Base-by-base conservation (phyloP, 2,329 filamentous ascomycete genomes). In the Scleromitrula shiraiana region DNA sequence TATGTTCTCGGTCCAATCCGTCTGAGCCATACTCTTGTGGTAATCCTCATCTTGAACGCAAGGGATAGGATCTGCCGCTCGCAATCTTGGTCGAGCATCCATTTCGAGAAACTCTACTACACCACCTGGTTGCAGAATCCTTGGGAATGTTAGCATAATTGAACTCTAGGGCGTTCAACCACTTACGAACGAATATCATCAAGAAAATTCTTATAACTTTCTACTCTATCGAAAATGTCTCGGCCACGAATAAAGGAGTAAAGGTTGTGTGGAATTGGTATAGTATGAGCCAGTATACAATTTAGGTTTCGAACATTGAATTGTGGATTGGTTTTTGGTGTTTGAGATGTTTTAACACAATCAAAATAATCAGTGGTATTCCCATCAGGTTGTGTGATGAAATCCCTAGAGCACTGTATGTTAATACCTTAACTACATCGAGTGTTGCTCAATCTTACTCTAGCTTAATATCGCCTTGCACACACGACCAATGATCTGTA, bases 61-160 rank as follows among this genome's bases (percentile, higher is more conserved):
- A 36, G 39, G 32, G 7, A 44, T 36, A 15, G 38, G 10, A 39
- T 37, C 5, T 33, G 48, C 12, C 43, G 30, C 4, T 42, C 47
- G 29, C 9, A n/a, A 26, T 22, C 61, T 56, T 15, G 60, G 61
- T 41, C 60, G 49, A 17, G 58, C 56, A 42, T 64, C 60, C 26
- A 63, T 48, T 42, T 64, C 60, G 4, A 60, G 41, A 24, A 64
- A 63, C 44, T 64, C 60, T 15, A 64, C 54, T 29, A 63, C 57
- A 7, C 59, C 61, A 39, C 56, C 59, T n/a, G 59, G 59, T 23
- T 62, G 54, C 3, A 62, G 52, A 15, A 62, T 50, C 14, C 47
- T 50, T n/a, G 33, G 10, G 4, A 20, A 4, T 7, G 6, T 47
- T 26, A 41, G 29, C 27, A 15, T 5, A 9, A 2, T 14, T 24